These are phyloP conservation scores for Nitzschia palea DNA, from an alignment of 108 stramenopile species.

Conservation along the genomic window DNA sequence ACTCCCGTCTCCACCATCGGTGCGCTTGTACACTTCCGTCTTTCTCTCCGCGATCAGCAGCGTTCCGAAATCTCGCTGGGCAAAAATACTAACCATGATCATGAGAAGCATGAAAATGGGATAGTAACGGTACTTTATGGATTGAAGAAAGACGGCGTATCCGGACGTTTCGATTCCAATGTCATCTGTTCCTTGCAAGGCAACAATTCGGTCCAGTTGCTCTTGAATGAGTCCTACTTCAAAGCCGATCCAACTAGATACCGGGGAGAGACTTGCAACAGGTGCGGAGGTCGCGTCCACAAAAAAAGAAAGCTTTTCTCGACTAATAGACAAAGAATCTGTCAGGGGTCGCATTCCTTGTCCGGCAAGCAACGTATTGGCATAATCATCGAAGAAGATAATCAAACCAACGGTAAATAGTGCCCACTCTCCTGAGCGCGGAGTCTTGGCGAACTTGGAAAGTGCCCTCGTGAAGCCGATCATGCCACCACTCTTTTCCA, in stretches of 20 bases:
- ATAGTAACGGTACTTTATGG: conserved; percentile 36
- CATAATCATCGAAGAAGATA: conserved; percentile 75
- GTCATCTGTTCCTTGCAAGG: conserved; percentile 8
- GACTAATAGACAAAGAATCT: conserved; percentile 45
- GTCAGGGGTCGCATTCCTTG: conserved; percentile 60
- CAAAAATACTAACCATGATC: conserved; percentile 17
- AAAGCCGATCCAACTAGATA: conserved; percentile 77
- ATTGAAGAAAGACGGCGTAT: conserved; percentile 57
- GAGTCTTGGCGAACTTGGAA: conserved; percentile 25
- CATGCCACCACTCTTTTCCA: conserved; percentile 63
- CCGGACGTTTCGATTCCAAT: conserved; percentile 40
- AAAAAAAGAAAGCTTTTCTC: conserved; percentile 73
- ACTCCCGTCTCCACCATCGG: conserved; percentile 66
- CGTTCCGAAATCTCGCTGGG: conserved; percentile 59
- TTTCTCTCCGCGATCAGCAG: conserved; percentile 72
- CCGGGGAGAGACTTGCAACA: conserved; percentile 61
- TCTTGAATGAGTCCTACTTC: conserved; percentile 63
- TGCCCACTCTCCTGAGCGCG: conserved; percentile 19
- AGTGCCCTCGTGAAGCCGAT: conserved; percentile 46
- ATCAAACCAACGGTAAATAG: conserved; percentile 40
- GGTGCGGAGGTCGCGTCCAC: conserved; percentile 76
- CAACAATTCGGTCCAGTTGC: conserved; percentile 50
- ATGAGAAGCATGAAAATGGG: conserved; percentile 33
- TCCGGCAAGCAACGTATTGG: conserved; percentile 66
- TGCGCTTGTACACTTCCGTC: conserved; percentile 51